These are phyloP conservation scores for Quercus glauca DNA, from an alignment of 306 rosid genomes.

Conservation along the genomic window DNA sequence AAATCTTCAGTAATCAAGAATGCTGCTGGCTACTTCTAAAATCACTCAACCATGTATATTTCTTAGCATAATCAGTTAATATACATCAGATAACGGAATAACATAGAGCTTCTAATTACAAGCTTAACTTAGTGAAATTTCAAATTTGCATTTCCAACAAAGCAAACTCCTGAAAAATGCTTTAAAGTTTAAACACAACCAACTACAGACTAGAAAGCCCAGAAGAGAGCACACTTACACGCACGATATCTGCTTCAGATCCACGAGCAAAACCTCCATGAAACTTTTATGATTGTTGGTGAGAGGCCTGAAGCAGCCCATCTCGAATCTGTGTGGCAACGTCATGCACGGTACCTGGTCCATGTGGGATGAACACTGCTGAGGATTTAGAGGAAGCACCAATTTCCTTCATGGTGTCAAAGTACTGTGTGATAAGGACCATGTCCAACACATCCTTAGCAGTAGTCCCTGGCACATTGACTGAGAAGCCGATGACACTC, in stretches of 20 bases:
- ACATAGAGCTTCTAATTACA: background rate
- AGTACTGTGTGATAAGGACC: constrained; percentile 76
- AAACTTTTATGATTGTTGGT: background rate
- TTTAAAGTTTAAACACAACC: background rate
- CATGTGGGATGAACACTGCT: constrained; percentile 72
- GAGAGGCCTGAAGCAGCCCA: constrained; percentile 56
- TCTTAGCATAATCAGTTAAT: background rate
- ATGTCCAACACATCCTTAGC: constrained; percentile 76
- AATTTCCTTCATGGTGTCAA: constrained; percentile 77
- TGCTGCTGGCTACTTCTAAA: background rate
- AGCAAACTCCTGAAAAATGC: background rate
- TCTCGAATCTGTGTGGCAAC: constrained; percentile 61
- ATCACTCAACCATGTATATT: background rate
- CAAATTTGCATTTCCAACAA: background rate
- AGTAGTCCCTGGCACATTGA: constrained; percentile 57
- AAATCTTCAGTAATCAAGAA: too few relatives aligned
- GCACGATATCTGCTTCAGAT: background rate
- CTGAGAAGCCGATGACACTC: constrained; percentile 61
- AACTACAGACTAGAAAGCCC: background rate
- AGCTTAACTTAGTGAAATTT: background rate
- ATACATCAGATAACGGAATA: background rate
- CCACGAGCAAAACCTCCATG: background rate
- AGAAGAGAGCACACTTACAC: background rate
- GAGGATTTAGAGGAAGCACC: constrained; percentile 72
- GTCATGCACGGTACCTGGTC: constrained; percentile 64